A percentile compares a stretch with the other conserved stretches of the same genome.
Evolutionary conservation across 371 early-diverging fungal species (phyloP).

Genomic region (Rhizopus stolonifer): DNA sequence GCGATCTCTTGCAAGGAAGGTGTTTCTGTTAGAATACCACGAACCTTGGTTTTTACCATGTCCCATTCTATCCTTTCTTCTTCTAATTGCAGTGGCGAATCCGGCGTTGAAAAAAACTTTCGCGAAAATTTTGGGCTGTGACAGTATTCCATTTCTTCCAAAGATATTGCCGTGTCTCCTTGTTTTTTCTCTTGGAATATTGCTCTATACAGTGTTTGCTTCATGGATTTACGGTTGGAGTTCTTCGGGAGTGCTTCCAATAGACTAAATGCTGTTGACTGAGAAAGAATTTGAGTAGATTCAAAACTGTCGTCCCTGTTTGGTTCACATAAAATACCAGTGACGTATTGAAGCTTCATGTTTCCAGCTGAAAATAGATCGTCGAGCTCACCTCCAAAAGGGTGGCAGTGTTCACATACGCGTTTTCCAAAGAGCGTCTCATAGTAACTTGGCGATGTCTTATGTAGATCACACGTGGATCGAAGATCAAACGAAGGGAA

Average conservation of each 20-base stretch:
- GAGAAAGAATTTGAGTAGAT: not conserved
- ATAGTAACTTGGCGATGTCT: not conserved
- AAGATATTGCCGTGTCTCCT: not conserved
- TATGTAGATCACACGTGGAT: slow-evolving; percentile 2
- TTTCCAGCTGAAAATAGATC: slow-evolving; percentile 28
- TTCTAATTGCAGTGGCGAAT: too few relatives aligned
- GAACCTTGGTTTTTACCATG: not conserved
- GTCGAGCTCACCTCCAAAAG: slow-evolving; percentile 27
- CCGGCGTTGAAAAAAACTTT: not conserved
- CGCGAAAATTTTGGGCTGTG: not conserved
- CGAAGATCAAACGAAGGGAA: slow-evolving; percentile 12
- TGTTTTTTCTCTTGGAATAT: too few relatives aligned
- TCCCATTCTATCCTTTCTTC: too few relatives aligned
- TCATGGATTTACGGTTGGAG: not conserved
- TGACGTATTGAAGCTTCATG: slow-evolving; percentile 11
- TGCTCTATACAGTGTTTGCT: too few relatives aligned
- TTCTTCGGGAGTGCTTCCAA: not conserved
- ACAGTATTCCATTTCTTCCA: not conserved
- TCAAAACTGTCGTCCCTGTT: slow-evolving; percentile 1
- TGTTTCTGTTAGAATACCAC: not conserved
- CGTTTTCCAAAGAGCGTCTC: not conserved
- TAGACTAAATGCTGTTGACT: not conserved
- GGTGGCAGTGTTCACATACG: slow-evolving; percentile 1
- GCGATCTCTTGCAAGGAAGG: slow-evolving; percentile 3
- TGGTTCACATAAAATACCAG: slow-evolving; percentile 23